These are phyloP conservation scores for Aphanomyces euteiches DNA, from an alignment of 352 stramenopile species.

Conservation along the genomic window DNA sequence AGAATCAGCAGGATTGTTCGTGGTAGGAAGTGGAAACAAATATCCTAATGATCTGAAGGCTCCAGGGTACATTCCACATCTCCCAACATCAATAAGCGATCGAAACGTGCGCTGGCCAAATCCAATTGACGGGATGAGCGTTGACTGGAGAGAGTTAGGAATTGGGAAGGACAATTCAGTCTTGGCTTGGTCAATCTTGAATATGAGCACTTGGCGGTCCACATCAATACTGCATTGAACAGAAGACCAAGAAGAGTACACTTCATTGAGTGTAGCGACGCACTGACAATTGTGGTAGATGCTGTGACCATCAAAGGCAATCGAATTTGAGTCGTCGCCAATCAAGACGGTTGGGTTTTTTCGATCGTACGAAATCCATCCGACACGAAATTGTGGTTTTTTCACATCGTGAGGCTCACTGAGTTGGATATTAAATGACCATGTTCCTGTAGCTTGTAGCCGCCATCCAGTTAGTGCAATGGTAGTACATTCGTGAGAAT, in stretches of 20 bases:
- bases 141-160: neutral
- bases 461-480: neutral
- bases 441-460: neutral
- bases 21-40: neutral
- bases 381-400: conserved; percentile 8
- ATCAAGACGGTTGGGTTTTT: neutral
- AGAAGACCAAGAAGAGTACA: neutral
- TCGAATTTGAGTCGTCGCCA: conserved; percentile 13
- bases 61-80: conserved; percentile 12
- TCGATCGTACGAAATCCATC: neutral
- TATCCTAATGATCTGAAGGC: conserved; percentile 2
- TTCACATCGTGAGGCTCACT: neutral
- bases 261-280: neutral
- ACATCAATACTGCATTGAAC: neutral
- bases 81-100: neutral
- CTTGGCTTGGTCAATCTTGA: neutral
- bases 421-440: neutral
- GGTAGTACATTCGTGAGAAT: neutral
- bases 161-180: neutral
- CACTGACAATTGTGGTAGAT: conserved; percentile 17
- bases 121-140: neutral
- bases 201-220: neutral
- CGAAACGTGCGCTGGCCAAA: conserved; percentile 2
- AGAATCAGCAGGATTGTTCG: neutral
- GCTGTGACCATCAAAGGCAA: conserved; percentile 20